Evolutionary conservation across 176 grass and related monocot species (phyloP), one percentile per base, ranked within the genome.

Genomic region (Aegilops umbellulata): DNA sequence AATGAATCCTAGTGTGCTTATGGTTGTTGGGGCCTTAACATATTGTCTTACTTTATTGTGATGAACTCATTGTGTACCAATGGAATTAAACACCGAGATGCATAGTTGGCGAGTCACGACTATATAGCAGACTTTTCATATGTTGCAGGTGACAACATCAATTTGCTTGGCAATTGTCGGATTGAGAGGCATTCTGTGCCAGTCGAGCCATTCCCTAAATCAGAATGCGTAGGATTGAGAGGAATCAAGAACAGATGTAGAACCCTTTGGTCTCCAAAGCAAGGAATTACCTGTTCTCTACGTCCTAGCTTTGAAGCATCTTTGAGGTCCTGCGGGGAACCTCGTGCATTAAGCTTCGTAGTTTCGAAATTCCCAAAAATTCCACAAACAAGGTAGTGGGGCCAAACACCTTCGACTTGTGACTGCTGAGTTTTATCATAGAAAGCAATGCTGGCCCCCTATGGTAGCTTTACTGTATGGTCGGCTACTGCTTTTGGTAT

Each of bases 261-360:
- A 65, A 65, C 62, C 4, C 5, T 5, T 55, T 6, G 51, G 51
- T 55, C 26, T 3, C 29, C 4, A 29, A 14, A 11, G 12, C 11
- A 27, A 14, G 24, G 62, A 65, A 15, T 7, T 29, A 29, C 2
- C 12, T 23, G 11, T 5, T 25, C 12, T 65, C 0, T 5, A 13
- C 25, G 5, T 65, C 24, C 62, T 0, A 27, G 11, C 4, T 65
- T 65, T 29, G 5, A 13, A 27, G 62, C 24, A 27, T 27, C 12
- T 26, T 6, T 19, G 15, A 5, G 25, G 15, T 25, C 6, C 0
- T 2, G 0, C 1, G 2, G 1, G 5, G 5, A 5, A 7, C 10
- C 1, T 65, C 1, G 2, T n/a, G 24, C 24, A 27, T 65, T 29
- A 65, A 15, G 4, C 12, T 65, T 15, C 1, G 6, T 65, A 14